Evolutionary conservation across 768 basidiomycete species (phyloP).

Genomic region (Lepiota subincarnata): DNA sequence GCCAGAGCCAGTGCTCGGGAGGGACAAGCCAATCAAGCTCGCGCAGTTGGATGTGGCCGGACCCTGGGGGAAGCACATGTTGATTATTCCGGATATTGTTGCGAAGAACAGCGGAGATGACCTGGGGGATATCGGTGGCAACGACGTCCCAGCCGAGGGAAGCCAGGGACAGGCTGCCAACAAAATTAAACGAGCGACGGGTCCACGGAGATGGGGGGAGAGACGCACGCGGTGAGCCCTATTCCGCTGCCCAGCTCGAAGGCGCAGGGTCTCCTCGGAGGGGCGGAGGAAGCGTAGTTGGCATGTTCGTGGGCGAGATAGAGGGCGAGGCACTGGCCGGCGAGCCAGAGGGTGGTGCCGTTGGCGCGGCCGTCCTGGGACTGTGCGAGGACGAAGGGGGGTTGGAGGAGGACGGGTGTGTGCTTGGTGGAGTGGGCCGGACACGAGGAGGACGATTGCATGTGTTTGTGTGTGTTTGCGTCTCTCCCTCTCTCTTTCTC

Average conservation of each 20-base stretch:
- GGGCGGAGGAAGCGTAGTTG: constrained; percentile 16
- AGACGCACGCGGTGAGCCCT: constrained; percentile 67
- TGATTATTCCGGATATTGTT: constrained; percentile 57
- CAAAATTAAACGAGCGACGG: not conserved
- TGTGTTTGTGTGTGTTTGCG: constrained; percentile 30
- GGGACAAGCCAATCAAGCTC: constrained; percentile 68
- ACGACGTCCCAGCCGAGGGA: constrained; percentile 73
- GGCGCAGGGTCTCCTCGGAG: constrained; percentile 30
- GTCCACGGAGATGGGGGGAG: constrained; percentile 14
- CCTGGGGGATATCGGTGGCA: constrained; percentile 67
- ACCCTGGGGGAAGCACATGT: constrained; percentile 23
- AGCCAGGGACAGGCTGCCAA: constrained; percentile 53
- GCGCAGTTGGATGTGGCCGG: constrained; percentile 52
- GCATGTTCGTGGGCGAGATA: constrained; percentile 46
- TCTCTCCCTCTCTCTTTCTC: constrained; percentile 5
- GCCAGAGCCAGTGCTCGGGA: constrained; percentile 55
- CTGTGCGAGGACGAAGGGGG: constrained; percentile 52
- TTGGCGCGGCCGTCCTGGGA: constrained; percentile 60
- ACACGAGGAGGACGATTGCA: constrained; percentile 21
- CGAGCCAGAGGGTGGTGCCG: constrained; percentile 84
- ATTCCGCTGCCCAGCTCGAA: constrained; percentile 84
- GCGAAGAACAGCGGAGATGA: constrained; percentile 58
- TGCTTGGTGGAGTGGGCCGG: constrained; percentile 71
- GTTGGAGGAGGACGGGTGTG: constrained; percentile 40
- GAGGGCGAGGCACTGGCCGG: constrained; percentile 67